Evolutionary conservation across 352 stramenopile species (phyloP).

Genomic region (Peronospora tabacina): DNA sequence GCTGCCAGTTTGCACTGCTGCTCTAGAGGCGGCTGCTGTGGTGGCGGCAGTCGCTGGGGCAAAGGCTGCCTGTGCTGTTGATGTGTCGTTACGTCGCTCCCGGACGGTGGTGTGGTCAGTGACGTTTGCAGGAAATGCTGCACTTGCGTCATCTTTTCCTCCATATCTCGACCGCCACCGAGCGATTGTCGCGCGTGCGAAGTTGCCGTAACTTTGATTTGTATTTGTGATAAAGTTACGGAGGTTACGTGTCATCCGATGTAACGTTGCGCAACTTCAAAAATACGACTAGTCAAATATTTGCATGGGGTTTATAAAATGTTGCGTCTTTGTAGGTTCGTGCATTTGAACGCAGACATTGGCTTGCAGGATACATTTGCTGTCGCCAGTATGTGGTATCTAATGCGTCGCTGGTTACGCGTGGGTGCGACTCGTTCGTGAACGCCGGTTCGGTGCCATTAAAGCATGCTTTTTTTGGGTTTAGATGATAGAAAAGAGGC

Average conservation of each 20-base stretch:
- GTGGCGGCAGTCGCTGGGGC: conserved; percentile 8
- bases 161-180: conserved; percentile 19
- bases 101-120: conserved; percentile 35
- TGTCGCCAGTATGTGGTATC: conserved; percentile 43
- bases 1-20: conserved; percentile 24
- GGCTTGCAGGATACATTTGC: conserved; percentile 32
- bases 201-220: no score
- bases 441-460: conserved; percentile 97
- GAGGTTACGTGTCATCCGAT: no score
- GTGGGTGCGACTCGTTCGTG: conserved; percentile 92
- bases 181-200: conserved; percentile 14
- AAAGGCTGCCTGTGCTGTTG: conserved; percentile 11
- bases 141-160: conserved; percentile 55
- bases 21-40: conserved; percentile 13
- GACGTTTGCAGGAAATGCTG: conserved; percentile 58
- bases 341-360: background rate
- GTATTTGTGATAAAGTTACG: no score
- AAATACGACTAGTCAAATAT: background rate
- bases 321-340: conserved; percentile 14
- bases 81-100: conserved; percentile 17
- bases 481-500: conserved; percentile 44
- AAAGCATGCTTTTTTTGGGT: conserved; percentile 85
- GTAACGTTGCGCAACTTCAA: background rate
- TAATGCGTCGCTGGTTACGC: conserved; percentile 58
- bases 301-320: background rate